Percentiles rank a stretch among this genome's conserved stretches.
These are phyloP conservation scores for Backusella morwellensis DNA, from an alignment of 192 early-diverging fungal species.

Conservation along the genomic window DNA sequence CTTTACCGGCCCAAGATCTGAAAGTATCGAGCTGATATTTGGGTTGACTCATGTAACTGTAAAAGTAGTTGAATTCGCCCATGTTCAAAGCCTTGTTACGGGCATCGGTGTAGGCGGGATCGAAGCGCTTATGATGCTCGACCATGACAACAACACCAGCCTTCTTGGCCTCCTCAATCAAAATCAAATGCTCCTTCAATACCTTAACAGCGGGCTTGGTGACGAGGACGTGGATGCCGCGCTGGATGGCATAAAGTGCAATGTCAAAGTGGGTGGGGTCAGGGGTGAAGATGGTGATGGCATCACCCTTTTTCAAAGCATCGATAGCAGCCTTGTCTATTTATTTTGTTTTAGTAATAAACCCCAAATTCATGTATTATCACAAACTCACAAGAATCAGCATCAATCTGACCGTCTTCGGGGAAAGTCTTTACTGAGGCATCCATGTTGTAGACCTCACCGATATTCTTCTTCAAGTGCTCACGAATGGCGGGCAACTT, in stretches of 20 bases:
- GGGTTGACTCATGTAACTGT: slow-evolving; percentile 44
- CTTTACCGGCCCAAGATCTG: slow-evolving; percentile 41
- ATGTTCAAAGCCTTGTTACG: slow-evolving; percentile 29
- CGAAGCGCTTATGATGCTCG: slow-evolving; percentile 47
- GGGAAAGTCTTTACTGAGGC: slow-evolving; percentile 33
- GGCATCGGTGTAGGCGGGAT: slow-evolving; percentile 47
- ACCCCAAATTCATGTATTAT: too few relatives aligned
- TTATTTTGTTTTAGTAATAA: neutral
- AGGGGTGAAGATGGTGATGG: slow-evolving; percentile 46
- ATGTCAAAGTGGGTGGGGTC: slow-evolving; percentile 47
- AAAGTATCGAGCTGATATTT: slow-evolving; percentile 43
- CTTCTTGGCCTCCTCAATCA: slow-evolving; percentile 35
- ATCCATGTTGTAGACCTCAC: slow-evolving; percentile 30
- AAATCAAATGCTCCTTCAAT: slow-evolving; percentile 28
- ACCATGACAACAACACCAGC: slow-evolving; percentile 37
- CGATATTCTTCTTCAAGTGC: slow-evolving; percentile 33
- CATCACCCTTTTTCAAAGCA: slow-evolving; percentile 34
- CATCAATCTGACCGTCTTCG: slow-evolving; percentile 39
- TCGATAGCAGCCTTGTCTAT: slow-evolving; percentile 43
- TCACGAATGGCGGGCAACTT: slow-evolving; percentile 40
- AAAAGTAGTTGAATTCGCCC: slow-evolving; percentile 43
- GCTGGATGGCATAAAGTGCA: slow-evolving; percentile 37
- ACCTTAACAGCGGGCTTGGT: slow-evolving; percentile 48
- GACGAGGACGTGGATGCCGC: slow-evolving; percentile 39
- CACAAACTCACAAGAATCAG: slow-evolving; percentile 36